Percentiles rank a stretch among this genome's conserved stretches.
Evolutionary conservation across 495 filamentous ascomycete species (phyloP).

Genomic region (Hapsidospora chrysogenum): DNA sequence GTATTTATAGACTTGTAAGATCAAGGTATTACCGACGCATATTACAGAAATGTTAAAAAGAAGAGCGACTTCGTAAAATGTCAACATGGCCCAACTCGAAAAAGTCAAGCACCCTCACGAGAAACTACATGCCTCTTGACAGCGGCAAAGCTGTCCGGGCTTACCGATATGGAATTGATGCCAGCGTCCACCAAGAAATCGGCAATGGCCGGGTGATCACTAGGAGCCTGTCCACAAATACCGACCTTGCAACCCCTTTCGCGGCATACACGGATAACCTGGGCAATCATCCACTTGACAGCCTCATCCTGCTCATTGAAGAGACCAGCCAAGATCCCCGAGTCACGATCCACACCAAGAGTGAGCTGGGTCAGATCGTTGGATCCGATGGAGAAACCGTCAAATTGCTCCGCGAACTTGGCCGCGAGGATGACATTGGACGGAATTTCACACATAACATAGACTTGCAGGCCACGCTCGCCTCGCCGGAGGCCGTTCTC

Average conservation of each 20-base stretch:
- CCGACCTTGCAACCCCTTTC: constrained; percentile 15
- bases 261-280: constrained; percentile 11
- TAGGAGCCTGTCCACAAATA: constrained; percentile 20
- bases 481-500: constrained; percentile 15
- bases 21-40: no score
- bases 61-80: not conserved
- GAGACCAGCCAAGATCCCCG: constrained; percentile 13
- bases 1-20: no score
- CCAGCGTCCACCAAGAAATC: constrained; percentile 13
- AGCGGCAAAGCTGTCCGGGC: constrained; percentile 9
- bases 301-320: constrained; percentile 20
- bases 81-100: no score
- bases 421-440: constrained; percentile 19
- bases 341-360: constrained; percentile 19
- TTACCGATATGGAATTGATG: constrained; percentile 10
- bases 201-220: constrained; percentile 19
- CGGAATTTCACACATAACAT: constrained; percentile 24
- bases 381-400: constrained; percentile 23
- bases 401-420: constrained; percentile 15
- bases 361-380: constrained; percentile 23
- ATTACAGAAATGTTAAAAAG: not conserved
- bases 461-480: constrained; percentile 17
- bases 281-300: constrained; percentile 20
- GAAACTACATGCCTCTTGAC: constrained; percentile 7
- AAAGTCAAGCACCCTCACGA: constrained; percentile 3